Evolutionary conservation across 179 eudicot species (phyloP), one percentile per base, ranked within the genome.

Genomic region (Spinacia oleracea): DNA sequence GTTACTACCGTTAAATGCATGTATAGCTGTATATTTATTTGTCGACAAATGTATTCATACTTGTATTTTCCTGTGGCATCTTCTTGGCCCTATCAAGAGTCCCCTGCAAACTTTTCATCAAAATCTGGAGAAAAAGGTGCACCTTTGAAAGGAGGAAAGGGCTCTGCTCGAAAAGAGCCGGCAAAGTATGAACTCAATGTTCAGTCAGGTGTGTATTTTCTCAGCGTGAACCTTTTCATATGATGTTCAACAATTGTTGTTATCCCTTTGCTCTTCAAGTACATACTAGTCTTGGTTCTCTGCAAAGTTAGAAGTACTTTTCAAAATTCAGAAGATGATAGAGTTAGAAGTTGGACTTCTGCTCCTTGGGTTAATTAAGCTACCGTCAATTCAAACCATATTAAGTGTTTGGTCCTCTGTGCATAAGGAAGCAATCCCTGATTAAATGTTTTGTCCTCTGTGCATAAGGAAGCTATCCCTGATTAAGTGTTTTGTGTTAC

Each of bases 71-170:
- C 45, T 55, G 59, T 69, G 40, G 32, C 67, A 29, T 63, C 25
- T 79, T 48, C 25, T 27, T 42, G 76, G 76, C 69, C 38, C 58
- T 75, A 34, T 66, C 48, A 46, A 45, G 85, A 81, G 29, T 32
- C 43, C 46, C 84, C 79, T 35, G 43, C 63, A 48, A 77, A 78
- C 40, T 20, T 31, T 40, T 76, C 79, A 0, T 78, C 87, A 48
- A 87, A 87, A 76, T 78, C 83, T 85, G 86, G 88, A 78, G 91
- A 88, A 73, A 86, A 87, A 76, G 80, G 25, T 75, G 87, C 81
- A 56, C 59, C 74, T 34, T 81, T 84, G 43, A 90, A 90, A 84
- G 94, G 90, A 73, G 97, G 81, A 43, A 91, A 91, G 74, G 80
- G 81, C 79, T 23, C 90, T 27, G 76, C 62, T 35, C 62, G 84